Evolutionary conservation across 2,329 filamentous ascomycete species (phyloP).

Genomic region (Thielaviopsis populi): DNA sequence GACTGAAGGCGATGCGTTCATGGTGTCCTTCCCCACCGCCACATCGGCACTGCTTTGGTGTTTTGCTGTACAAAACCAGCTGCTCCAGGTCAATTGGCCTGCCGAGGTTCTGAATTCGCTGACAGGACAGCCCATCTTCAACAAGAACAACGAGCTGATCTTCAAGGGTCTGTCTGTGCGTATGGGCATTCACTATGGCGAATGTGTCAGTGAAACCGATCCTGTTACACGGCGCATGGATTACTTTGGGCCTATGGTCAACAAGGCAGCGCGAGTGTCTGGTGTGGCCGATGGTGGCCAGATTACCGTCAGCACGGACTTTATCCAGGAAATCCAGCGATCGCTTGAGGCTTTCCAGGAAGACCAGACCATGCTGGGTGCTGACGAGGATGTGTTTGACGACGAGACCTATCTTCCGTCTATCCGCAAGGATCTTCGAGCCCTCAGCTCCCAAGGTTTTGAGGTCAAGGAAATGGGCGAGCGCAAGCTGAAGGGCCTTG

Average conservation of each 20-base stretch:
- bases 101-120: conserved; percentile 79
- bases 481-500: conserved; percentile 86
- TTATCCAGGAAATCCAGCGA: conserved; percentile 88
- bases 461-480: conserved; percentile 95
- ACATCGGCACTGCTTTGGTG: conserved; percentile 92
- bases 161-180: conserved; percentile 89
- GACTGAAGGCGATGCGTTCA: conserved; percentile 98
- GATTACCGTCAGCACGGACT: conserved; percentile 92
- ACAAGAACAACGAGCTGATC: conserved; percentile 75
- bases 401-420: conserved; percentile 60
- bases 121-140: conserved; percentile 66
- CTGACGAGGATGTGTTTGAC: conserved; percentile 51
- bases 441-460: conserved; percentile 80
- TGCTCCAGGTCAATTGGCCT: conserved; percentile 85
- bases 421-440: conserved; percentile 76
- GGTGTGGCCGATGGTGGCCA: conserved; percentile 91
- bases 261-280: conserved; percentile 86
- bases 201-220: conserved; percentile 86
- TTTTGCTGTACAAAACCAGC: conserved; percentile 78
- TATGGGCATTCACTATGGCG: conserved; percentile 95
- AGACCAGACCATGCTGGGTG: background rate
- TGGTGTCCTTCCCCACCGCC: conserved; percentile 95
- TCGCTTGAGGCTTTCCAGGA: conserved; percentile 70
- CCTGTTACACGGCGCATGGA: conserved; percentile 97
- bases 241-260: conserved; percentile 98